phyloP scores from a whole-genome alignment of 768 basidiomycete species.

The Mycena amicta region DNA sequence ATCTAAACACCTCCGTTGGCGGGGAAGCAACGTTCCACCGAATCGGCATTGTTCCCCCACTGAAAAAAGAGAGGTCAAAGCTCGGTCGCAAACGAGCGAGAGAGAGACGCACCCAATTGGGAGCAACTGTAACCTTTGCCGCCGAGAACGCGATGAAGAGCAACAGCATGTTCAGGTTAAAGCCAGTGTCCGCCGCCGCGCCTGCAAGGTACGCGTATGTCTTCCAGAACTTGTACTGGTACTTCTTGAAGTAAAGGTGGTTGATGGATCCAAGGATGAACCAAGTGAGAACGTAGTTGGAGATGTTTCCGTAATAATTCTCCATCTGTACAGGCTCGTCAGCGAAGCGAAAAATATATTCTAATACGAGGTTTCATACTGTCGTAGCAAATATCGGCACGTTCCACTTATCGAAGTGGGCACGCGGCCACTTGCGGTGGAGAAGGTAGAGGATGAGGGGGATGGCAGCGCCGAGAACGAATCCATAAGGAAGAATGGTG shows the following conservation, averaged over 20 bases:
- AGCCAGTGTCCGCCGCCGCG: constrained; percentile 30
- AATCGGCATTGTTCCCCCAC: constrained; percentile 29
- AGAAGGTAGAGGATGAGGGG: constrained; percentile 25
- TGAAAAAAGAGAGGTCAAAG: neutral
- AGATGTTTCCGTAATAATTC: constrained; percentile 27
- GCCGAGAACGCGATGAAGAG: constrained; percentile 30
- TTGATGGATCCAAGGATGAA: constrained; percentile 28
- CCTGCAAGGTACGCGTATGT: constrained; percentile 27
- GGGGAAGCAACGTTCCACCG: constrained; percentile 28
- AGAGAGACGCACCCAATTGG: constrained; percentile 26
- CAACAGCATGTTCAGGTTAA: constrained; percentile 29
- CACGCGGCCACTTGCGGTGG: constrained; percentile 25
- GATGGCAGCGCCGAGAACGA: constrained; percentile 25
- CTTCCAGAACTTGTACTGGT: constrained; percentile 30
- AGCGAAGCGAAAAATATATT: too few species aligned
- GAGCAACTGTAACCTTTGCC: constrained; percentile 22
- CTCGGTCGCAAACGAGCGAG: too few species aligned
- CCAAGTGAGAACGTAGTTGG: constrained; percentile 21
- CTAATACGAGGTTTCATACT: too few species aligned
- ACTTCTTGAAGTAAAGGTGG: constrained; percentile 28
- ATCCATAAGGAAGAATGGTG: constrained; percentile 28
- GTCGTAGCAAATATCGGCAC: too few species aligned
- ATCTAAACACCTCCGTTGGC: neutral
- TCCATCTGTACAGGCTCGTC: too few species aligned
- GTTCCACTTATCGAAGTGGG: constrained; percentile 25